phyloP scores from a whole-genome alignment of 2,329 filamentous ascomycete species.

The Paracorniculantispora psalliotae region DNA sequence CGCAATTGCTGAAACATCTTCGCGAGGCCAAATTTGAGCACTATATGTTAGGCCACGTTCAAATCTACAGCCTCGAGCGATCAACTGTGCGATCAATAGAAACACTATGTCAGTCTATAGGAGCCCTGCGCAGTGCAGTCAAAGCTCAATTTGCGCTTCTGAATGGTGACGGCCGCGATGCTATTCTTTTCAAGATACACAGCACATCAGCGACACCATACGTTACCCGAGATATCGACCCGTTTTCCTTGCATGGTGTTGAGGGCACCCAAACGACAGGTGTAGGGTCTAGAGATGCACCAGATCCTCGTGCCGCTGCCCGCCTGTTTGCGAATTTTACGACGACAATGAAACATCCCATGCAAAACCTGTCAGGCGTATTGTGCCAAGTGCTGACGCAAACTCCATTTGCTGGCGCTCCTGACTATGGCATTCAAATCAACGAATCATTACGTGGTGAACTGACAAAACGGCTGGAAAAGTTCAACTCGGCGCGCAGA shows the following conservation, averaged over 20 bases:
- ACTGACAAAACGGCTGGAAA: constrained; percentile 64
- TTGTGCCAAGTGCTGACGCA: constrained; percentile 78
- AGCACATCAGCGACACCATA: not conserved
- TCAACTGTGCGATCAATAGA: constrained; percentile 75
- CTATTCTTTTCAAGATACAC: constrained; percentile 5
- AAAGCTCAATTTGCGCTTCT: constrained; percentile 79
- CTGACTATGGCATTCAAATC: constrained; percentile 61
- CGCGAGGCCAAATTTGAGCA: constrained; percentile 82
- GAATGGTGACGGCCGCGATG: constrained; percentile 36
- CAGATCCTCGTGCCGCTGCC: not conserved
- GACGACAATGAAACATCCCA: constrained; percentile 75
- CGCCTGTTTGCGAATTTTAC: constrained; percentile 53
- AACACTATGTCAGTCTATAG: constrained; percentile 75
- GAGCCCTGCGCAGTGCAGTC: constrained; percentile 79
- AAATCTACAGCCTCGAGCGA: constrained; percentile 68
- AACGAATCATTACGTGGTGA: constrained; percentile 73
- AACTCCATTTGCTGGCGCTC: constrained; percentile 65
- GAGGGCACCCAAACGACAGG: not conserved
- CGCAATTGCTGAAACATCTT: constrained; percentile 65
- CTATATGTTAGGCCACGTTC: constrained; percentile 70
- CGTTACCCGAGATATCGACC: not conserved
- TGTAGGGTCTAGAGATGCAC: not conserved
- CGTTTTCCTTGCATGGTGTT: not conserved
- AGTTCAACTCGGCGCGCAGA: constrained; percentile 68
- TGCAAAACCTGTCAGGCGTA: constrained; percentile 83